Base-by-base conservation (phyloP, 116 monocot species). In the Dioscorea cayenensis region DNA sequence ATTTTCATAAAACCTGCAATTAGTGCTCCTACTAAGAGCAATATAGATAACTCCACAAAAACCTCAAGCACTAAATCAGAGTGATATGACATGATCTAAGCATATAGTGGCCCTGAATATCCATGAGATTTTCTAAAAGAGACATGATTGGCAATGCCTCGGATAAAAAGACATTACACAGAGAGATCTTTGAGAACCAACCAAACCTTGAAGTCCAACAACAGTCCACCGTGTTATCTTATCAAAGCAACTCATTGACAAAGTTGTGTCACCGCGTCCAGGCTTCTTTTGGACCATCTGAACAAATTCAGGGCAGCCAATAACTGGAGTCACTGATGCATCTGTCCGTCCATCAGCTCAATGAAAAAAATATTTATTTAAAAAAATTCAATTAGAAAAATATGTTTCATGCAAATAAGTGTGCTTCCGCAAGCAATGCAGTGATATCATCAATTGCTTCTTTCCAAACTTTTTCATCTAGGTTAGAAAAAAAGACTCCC, bases 241-340 rank as follows among this genome's bases (percentile, higher is more conserved):
- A 65, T 96, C 88, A 71, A 87, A 96, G 77, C 92, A 96, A 49
- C 92, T 96, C 87, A 96, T 88, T 38, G 96, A 96, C 10, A 90
- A 78, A 58, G 96, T 96, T 60, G 75, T 77, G 61, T 96, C 96
- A 71, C 96, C 96, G 48, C 92, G 87, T 32, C 92, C 96, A 65
- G 92, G 96, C 80, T 96, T 96, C 73, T 78, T 87, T 50, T 92
- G 92, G 79, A 86, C 88, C 18, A 67, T 60, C 48, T 60, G 67
- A 76, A 72, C 72, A 62, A 75, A 14, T 28, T 61, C 38, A 69
- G 37, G 49, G 67, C 49, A 65, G 23, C 64, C 60, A 74, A 65
- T 64, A 65, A 48, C 52, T 69, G 51, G 38, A 63, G 49, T 27
- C 27, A 20, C 65, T 73, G 28, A 55, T 2, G 55, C 16, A 55